Percentiles rank a stretch among this genome's conserved stretches.
phyloP scores from a whole-genome alignment of 352 stramenopile genomes.

The Aphanomyces stellatus region DNA sequence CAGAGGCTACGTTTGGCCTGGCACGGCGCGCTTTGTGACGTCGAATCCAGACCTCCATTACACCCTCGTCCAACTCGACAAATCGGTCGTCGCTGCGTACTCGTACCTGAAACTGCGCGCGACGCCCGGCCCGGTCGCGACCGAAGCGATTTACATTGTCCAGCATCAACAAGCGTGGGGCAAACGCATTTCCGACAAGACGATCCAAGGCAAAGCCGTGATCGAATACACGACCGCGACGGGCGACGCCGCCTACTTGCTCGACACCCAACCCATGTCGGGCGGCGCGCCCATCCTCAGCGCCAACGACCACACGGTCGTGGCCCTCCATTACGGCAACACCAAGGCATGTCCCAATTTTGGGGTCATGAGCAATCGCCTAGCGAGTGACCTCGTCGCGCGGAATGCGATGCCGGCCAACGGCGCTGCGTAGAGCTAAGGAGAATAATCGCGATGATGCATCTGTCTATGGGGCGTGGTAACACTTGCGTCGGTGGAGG shows the following conservation, averaged over 20 bases:
- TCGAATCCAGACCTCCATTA: constrained; percentile 49
- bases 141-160: constrained; percentile 54
- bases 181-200: constrained; percentile 42
- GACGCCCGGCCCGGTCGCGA: constrained; percentile 33
- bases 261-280: constrained; percentile 49
- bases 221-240: constrained; percentile 33
- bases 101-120: constrained; percentile 39
- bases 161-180: constrained; percentile 49
- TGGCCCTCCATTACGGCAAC: constrained; percentile 60
- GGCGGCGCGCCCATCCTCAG: constrained; percentile 50
- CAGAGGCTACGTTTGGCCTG: constrained; percentile 27
- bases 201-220: constrained; percentile 29
- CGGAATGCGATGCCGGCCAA: constrained; percentile 21
- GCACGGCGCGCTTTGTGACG: constrained; percentile 31
- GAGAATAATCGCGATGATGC: neutral
- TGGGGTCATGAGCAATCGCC: constrained; percentile 34
- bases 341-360: constrained; percentile 41
- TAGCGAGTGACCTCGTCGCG: constrained; percentile 19
- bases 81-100: constrained; percentile 31
- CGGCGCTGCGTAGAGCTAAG: neutral
- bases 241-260: constrained; percentile 33
- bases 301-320: constrained; percentile 40
- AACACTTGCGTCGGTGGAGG: too few relatives aligned
- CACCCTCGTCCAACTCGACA: constrained; percentile 38
- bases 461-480: too few relatives aligned